These are phyloP conservation scores for Talaromyces sp. DNA, from an alignment of 2,329 filamentous ascomycete species.

Conservation along the genomic window DNA sequence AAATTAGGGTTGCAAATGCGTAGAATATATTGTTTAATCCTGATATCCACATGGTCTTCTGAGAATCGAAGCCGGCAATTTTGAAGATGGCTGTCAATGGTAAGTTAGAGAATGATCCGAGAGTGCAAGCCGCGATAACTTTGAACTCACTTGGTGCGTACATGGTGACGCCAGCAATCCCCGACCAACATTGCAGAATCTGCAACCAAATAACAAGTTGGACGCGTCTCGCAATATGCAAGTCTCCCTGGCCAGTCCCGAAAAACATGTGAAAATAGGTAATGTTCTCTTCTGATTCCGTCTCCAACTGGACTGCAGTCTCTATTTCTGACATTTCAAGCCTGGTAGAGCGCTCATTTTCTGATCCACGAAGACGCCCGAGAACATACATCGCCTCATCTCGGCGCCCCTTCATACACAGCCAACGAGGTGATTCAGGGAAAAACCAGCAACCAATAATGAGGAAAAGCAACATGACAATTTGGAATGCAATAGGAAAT, in stretches of 20 bases:
- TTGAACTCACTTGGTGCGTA: slow-evolving; percentile 2
- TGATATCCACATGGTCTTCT: slow-evolving; percentile 32
- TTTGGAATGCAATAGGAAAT: slow-evolving; percentile 69
- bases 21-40: slow-evolving; percentile 21
- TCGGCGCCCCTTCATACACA: slow-evolving; percentile 63
- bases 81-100: neutral
- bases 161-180: slow-evolving; percentile 7
- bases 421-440: slow-evolving; percentile 60
- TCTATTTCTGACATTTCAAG: slow-evolving; percentile 46
- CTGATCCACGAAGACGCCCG: slow-evolving; percentile 17
- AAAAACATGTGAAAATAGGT: slow-evolving; percentile 32
- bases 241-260: slow-evolving; percentile 27
- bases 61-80: slow-evolving; percentile 29
- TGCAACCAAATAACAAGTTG: slow-evolving; percentile 36
- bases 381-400: slow-evolving; percentile 56
- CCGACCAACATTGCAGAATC: slow-evolving; percentile 34
- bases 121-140: too few relatives aligned
- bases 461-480: slow-evolving; percentile 60
- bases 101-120: neutral
- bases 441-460: slow-evolving; percentile 62
- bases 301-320: slow-evolving; percentile 27
- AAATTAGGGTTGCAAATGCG: neutral
- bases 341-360: slow-evolving; percentile 23
- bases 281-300: slow-evolving; percentile 18
- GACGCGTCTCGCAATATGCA: slow-evolving; percentile 31